These are phyloP conservation scores for Picochlorum costavermella DNA, from an alignment of 139 green algal species.

Conservation along the genomic window DNA sequence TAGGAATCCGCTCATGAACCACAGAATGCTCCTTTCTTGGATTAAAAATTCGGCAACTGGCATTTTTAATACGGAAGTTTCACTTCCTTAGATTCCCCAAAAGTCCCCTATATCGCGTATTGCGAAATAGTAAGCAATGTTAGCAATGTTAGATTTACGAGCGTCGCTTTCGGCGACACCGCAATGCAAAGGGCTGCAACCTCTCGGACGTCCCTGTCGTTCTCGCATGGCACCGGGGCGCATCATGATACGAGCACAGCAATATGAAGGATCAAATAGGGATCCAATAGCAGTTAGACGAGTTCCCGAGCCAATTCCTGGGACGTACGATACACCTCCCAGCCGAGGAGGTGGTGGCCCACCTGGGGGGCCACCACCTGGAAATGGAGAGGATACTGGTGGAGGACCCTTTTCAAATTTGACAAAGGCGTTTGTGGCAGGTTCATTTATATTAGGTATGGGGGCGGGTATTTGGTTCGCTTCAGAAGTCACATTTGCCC, in stretches of 20 bases:
- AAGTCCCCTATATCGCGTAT: too few relatives aligned
- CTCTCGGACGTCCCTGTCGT: too few relatives aligned
- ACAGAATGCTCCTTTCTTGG: too few relatives aligned
- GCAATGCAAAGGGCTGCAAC: too few relatives aligned
- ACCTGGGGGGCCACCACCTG: conserved; percentile 7
- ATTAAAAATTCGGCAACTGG: too few relatives aligned
- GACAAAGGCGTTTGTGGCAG: conserved; percentile 57
- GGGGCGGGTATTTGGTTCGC: conserved; percentile 58
- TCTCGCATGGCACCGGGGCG: too few relatives aligned
- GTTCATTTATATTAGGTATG: conserved; percentile 77
- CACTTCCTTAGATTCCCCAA: too few relatives aligned
- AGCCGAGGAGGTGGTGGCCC: background rate
- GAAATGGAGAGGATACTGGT: conserved; percentile 9
- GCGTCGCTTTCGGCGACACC: too few relatives aligned
- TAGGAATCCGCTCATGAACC: too few relatives aligned
- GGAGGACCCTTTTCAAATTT: conserved; percentile 22
- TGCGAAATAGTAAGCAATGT: too few relatives aligned
- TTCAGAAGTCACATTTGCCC: conserved; percentile 63
- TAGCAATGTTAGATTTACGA: too few relatives aligned
- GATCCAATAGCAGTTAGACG: background rate
- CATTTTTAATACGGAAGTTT: too few relatives aligned
- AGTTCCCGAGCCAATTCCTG: background rate
- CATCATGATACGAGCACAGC: background rate
- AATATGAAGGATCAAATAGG: background rate
- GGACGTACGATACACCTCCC: conserved; percentile 22